These are phyloP conservation scores for Raffaelea albimanens DNA, from an alignment of 2,329 filamentous ascomycete species.

Conservation along the genomic window DNA sequence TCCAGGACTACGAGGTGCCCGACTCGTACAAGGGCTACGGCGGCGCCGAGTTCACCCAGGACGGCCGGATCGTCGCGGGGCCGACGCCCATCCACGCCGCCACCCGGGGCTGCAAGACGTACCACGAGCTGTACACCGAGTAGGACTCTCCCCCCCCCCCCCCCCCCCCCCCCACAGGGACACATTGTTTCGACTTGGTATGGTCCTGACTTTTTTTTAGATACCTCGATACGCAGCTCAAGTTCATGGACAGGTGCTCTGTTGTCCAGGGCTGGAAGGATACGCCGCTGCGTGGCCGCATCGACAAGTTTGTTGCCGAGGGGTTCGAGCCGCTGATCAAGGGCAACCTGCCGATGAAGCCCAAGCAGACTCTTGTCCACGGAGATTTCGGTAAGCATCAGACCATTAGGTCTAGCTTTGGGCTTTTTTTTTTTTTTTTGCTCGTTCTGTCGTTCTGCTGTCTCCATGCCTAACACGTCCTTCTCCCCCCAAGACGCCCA, in stretches of 20 bases:
- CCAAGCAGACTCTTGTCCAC: conserved; percentile 18
- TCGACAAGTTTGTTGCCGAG: conserved; percentile 18
- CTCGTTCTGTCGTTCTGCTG: not conserved
- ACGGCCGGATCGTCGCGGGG: conserved; percentile 20
- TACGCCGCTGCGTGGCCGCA: conserved; percentile 19
- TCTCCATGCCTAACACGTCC: not conserved
- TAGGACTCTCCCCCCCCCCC: too few species aligned
- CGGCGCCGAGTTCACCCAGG: conserved; percentile 21
- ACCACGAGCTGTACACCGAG: conserved; percentile 18
- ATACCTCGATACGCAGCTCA: not conserved
- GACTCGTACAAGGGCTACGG: conserved; percentile 20
- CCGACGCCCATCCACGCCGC: conserved; percentile 21
- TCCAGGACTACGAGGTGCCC: conserved; percentile 23
- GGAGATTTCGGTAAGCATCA: conserved; percentile 19
- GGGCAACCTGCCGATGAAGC: conserved; percentile 7
- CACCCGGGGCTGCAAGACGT: conserved; percentile 19
- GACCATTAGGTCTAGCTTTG: not conserved
- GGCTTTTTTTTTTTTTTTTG: not conserved
- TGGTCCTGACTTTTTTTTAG: conserved; percentile 10
- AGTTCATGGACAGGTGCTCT: conserved; percentile 15
- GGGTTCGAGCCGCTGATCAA: conserved; percentile 17
- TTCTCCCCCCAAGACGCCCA: conserved; percentile 1
- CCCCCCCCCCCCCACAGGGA: too few species aligned
- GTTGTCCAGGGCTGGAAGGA: conserved; percentile 21
- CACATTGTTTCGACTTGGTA: too few species aligned